Percentiles rank a stretch among this genome's conserved stretches.
Evolutionary conservation across 2,329 filamentous ascomycete species (phyloP).

Genomic region (Apiospora kogelbergensis): DNA sequence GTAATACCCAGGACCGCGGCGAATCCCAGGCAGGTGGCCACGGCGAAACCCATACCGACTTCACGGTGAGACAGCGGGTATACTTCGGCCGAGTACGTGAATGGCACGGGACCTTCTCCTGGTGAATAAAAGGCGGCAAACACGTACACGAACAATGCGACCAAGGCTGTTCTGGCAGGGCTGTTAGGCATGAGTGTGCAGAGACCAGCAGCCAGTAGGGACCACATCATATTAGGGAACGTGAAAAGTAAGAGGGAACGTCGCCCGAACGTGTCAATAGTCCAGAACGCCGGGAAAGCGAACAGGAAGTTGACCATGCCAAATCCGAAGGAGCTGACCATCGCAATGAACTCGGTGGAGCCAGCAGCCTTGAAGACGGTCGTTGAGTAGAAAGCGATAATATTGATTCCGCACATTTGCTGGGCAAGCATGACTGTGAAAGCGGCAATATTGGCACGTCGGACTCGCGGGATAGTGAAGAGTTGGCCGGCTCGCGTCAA

Average conservation of each 20-base stretch:
- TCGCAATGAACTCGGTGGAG: constrained; percentile 52
- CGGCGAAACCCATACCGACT: constrained; percentile 69
- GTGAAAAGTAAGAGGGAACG: constrained; percentile 64
- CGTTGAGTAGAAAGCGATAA: constrained; percentile 59
- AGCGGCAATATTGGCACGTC: constrained; percentile 73
- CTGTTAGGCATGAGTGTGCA: constrained; percentile 48
- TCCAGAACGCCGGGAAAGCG: constrained; percentile 63
- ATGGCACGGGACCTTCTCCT: constrained; percentile 67
- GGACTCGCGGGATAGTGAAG: constrained; percentile 68
- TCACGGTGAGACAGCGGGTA: constrained; percentile 71
- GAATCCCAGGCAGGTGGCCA: constrained; percentile 64
- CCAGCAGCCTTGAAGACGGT: constrained; percentile 61
- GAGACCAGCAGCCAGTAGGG: constrained; percentile 62
- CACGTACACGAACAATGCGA: constrained; percentile 60
- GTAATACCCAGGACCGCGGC: constrained; percentile 63
- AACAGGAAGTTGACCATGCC: constrained; percentile 66
- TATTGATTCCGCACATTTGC: constrained; percentile 58
- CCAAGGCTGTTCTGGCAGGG: constrained; percentile 38
- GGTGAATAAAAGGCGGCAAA: constrained; percentile 63
- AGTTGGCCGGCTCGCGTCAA: constrained; percentile 62
- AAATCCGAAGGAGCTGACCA: constrained; percentile 64
- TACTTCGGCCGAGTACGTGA: constrained; percentile 68
- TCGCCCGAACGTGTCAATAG: constrained; percentile 68
- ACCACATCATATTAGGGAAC: constrained; percentile 68
- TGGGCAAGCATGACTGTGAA: constrained; percentile 80